These are phyloP conservation scores for Cutaneotrichosporon arboriforme DNA, from an alignment of 1,284 basidiomycete genomes.

Conservation along the genomic window DNA sequence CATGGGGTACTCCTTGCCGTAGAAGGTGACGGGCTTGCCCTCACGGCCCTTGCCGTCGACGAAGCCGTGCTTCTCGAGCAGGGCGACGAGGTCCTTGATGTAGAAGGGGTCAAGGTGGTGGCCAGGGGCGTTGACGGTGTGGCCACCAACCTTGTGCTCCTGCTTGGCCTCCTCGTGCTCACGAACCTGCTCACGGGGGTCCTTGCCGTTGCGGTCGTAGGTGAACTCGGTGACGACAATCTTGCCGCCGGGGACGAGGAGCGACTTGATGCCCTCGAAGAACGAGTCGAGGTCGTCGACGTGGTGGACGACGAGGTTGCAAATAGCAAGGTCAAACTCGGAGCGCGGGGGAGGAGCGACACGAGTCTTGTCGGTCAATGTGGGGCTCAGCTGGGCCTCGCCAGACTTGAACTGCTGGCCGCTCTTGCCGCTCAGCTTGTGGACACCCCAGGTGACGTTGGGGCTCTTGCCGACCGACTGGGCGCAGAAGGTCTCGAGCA, in stretches of 20 bases:
- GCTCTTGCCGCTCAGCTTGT: slow-evolving; percentile 16
- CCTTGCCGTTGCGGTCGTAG: slow-evolving; percentile 4
- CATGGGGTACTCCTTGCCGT: too few relatives aligned
- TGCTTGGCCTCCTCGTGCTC: too few relatives aligned
- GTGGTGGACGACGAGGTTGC: slow-evolving; percentile 38
- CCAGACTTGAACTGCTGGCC: slow-evolving; percentile 4
- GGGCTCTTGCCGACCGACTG: neutral
- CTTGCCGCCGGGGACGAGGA: slow-evolving; percentile 28
- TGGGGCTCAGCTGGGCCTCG: slow-evolving; percentile 19
- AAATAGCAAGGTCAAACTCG: slow-evolving; percentile 30
- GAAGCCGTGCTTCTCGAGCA: too few relatives aligned
- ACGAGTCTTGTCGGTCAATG: slow-evolving; percentile 13
- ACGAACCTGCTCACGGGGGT: neutral
- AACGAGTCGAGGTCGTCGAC: slow-evolving; percentile 28
- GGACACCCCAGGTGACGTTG: slow-evolving; percentile 19
- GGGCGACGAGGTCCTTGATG: too few relatives aligned
- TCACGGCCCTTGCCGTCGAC: too few relatives aligned
- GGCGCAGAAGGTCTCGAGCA: slow-evolving; percentile 23
- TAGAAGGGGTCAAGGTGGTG: too few relatives aligned
- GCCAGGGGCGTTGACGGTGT: too few relatives aligned
- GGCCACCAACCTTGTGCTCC: too few relatives aligned
- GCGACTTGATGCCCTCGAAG: slow-evolving; percentile 22
- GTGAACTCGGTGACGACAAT: slow-evolving; percentile 34
- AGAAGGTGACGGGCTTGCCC: too few relatives aligned
- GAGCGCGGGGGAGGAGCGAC: slow-evolving; percentile 8